These are phyloP conservation scores for Leucogyrophana mollusca DNA, from an alignment of 768 basidiomycete species.

Conservation along the genomic window DNA sequence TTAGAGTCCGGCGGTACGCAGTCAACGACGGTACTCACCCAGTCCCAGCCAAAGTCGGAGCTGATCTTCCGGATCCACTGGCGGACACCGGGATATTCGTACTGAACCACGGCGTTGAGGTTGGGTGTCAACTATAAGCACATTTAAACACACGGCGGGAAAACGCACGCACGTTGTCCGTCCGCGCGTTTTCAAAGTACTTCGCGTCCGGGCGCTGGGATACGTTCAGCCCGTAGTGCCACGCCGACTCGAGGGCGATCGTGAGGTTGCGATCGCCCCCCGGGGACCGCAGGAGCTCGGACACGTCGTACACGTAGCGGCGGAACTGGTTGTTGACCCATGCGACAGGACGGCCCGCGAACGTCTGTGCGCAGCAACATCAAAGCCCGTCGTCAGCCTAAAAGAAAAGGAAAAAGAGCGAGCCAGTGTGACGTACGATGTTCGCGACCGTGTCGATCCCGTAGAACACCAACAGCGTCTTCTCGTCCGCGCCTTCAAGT, in stretches of 20 bases:
- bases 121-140: no score
- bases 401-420: not conserved
- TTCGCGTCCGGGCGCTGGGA: constrained; percentile 48
- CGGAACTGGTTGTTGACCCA: constrained; percentile 61
- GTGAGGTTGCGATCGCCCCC: constrained; percentile 43
- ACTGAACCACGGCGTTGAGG: constrained; percentile 31
- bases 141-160: no score
- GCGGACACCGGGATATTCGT: constrained; percentile 48
- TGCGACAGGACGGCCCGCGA: constrained; percentile 50
- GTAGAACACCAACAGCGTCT: constrained; percentile 49
- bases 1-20: not conserved
- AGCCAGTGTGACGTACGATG: constrained; percentile 39
- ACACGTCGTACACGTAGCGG: constrained; percentile 53
- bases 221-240: constrained; percentile 52
- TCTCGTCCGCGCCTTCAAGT: constrained; percentile 15
- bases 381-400: not conserved
- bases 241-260: constrained; percentile 52
- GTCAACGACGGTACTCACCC: constrained; percentile 33
- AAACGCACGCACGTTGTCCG: constrained; percentile 7
- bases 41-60: constrained; percentile 64
- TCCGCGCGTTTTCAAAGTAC: constrained; percentile 31
- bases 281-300: constrained; percentile 35
- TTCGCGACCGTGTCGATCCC: constrained; percentile 59
- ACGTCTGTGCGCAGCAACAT: constrained; percentile 31
- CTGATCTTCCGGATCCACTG: constrained; percentile 50